Percentiles rank a stretch among this genome's conserved stretches.
phyloP scores from a whole-genome alignment of 305 asterid species.

The Rubia balearica region DNA sequence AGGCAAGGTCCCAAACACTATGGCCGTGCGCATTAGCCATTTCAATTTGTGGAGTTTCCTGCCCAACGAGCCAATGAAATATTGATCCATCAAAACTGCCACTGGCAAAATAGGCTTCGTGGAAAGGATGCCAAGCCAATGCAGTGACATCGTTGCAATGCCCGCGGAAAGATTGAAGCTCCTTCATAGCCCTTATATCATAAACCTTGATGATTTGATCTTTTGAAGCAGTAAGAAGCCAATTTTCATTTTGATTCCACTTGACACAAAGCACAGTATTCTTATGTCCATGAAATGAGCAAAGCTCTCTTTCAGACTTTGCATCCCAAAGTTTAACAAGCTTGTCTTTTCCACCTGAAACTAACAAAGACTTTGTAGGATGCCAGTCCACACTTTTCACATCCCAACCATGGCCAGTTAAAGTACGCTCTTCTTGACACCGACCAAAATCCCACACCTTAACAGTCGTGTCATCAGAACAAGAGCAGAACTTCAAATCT shows the following conservation, averaged over 20 bases:
- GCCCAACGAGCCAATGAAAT: slow-evolving; percentile 98
- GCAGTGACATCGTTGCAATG: slow-evolving; percentile 94
- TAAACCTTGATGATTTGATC: slow-evolving; percentile 98
- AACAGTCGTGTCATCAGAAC: slow-evolving; percentile 95
- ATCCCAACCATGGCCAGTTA: slow-evolving; percentile 99
- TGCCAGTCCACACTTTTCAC: slow-evolving; percentile 99
- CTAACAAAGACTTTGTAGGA: slow-evolving; percentile 90
- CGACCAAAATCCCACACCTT: slow-evolving; percentile 99
- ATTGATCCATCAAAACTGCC: slow-evolving; percentile 98
- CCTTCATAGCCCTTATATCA: slow-evolving; percentile 99
- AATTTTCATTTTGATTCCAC: slow-evolving; percentile 98
- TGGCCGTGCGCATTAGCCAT: slow-evolving; percentile 83
- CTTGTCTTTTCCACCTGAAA: slow-evolving; percentile 98
- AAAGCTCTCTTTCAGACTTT: slow-evolving; percentile 85
- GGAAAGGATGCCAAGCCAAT: slow-evolving; percentile 99
- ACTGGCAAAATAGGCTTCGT: slow-evolving; percentile 94
- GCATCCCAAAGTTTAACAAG: slow-evolving; percentile 99
- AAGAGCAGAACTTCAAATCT: slow-evolving; percentile 96
- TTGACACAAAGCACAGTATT: slow-evolving; percentile 79
- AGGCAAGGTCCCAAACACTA: slow-evolving; percentile 97
- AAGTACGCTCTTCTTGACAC: slow-evolving; percentile 91
- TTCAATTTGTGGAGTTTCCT: slow-evolving; percentile 93
- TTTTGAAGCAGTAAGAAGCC: slow-evolving; percentile 94
- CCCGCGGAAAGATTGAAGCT: slow-evolving; percentile 94
- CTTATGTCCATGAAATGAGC: slow-evolving; percentile 97